Conservation (phyloP, 192 early-diverging fungal species). For the Entomortierella lignicola region DNA sequence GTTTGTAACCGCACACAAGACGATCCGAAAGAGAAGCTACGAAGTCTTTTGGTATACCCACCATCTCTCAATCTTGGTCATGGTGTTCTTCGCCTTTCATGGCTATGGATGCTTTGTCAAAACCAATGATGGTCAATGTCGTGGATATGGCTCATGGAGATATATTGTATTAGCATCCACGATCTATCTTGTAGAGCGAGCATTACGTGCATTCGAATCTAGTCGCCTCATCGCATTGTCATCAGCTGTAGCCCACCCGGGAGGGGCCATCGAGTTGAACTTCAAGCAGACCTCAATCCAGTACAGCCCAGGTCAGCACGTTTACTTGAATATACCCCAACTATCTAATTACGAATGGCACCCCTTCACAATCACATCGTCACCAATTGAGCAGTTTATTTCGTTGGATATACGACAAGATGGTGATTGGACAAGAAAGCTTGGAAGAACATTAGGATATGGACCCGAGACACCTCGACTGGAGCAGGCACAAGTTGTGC, state of each 20-base stretch:
- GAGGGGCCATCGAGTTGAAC: conserved; percentile 74
- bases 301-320: conserved; percentile 74
- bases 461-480: conserved; percentile 34
- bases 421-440: conserved; percentile 53
- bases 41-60: conserved; percentile 86
- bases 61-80: conserved; percentile 75
- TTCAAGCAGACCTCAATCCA: conserved; percentile 60
- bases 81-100: conserved; percentile 74
- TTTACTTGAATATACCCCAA: conserved; percentile 77
- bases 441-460: conserved; percentile 48
- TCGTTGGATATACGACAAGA: conserved; percentile 57
- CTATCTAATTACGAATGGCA: conserved; percentile 82
- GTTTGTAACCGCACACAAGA: conserved; percentile 67
- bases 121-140: conserved; percentile 54
- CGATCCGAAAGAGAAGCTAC: conserved; percentile 68
- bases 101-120: conserved; percentile 66
- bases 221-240: conserved; percentile 63
- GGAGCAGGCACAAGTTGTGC: conserved; percentile 18
- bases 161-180: conserved; percentile 59
- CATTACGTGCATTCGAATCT: conserved; percentile 66
- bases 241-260: conserved; percentile 79
- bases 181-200: conserved; percentile 73
- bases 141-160: conserved; percentile 61
- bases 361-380: conserved; percentile 72
- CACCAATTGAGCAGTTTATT: conserved; percentile 55